Evolutionary conservation across 2,329 filamentous ascomycete genomes (phyloP).

Genomic region (Microdochium bolleyi): DNA sequence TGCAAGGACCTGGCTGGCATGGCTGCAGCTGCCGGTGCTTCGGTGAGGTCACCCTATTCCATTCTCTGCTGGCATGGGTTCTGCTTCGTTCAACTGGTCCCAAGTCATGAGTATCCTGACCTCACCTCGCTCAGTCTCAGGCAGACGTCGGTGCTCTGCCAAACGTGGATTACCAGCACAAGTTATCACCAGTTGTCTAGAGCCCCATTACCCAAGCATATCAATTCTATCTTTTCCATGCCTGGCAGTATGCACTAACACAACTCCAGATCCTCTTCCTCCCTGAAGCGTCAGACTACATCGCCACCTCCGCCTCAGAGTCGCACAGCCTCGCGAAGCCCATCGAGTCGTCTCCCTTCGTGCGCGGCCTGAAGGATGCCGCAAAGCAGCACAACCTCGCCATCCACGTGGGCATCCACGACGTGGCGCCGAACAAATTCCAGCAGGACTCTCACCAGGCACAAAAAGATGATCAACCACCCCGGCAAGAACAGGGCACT

Average conservation of each 20-base stretch:
- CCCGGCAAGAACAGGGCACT: conserved; percentile 22
- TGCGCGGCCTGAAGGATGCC: conserved; percentile 63
- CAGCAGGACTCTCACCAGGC: too few species aligned
- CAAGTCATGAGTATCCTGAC: too few species aligned
- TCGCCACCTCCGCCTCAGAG: conserved; percentile 59
- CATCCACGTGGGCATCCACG: conserved; percentile 85
- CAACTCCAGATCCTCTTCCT: conserved; percentile 73
- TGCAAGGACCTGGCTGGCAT: conserved; percentile 65
- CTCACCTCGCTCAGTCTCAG: too few species aligned
- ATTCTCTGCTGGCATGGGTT: conserved; percentile 5
- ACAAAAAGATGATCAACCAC: too few species aligned
- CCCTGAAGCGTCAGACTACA: conserved; percentile 88
- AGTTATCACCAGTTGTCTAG: too few species aligned
- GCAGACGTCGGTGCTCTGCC: too few species aligned
- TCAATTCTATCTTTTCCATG: too few species aligned
- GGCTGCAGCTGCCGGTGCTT: conserved; percentile 68
- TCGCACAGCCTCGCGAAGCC: conserved; percentile 64
- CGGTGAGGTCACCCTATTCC: conserved; percentile 39
- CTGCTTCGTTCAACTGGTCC: neutral
- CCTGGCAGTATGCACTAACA: too few species aligned
- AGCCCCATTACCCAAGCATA: too few species aligned
- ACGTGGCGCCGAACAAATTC: conserved; percentile 46
- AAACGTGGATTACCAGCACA: too few species aligned
- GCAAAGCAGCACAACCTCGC: conserved; percentile 57
- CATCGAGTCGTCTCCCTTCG: conserved; percentile 60